phyloP scores from a whole-genome alignment of 208 protist species.

The Crithidia acanthocephali region DNA sequence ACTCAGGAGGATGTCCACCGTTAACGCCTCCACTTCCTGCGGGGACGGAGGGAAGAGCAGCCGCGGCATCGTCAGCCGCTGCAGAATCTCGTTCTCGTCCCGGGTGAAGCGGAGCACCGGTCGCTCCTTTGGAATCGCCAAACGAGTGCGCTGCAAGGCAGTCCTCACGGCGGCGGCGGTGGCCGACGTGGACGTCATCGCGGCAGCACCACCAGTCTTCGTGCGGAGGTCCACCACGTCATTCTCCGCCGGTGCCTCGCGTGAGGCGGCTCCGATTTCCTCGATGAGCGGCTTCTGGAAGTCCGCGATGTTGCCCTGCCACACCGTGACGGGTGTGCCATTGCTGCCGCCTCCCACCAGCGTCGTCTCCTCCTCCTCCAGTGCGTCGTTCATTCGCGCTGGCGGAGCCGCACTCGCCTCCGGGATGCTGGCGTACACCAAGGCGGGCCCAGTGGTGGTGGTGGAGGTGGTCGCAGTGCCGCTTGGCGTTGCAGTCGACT shows the following conservation, averaged over 20 bases:
- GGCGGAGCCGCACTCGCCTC: background rate
- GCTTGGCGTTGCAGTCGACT: no score
- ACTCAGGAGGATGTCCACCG: constrained; percentile 82
- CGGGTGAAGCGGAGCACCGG: constrained; percentile 50
- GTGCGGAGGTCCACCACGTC: constrained; percentile 7
- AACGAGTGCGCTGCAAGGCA: constrained; percentile 25
- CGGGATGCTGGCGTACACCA: constrained; percentile 25
- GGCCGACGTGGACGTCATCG: background rate
- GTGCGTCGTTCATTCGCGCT: constrained; percentile 21
- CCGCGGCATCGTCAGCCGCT: constrained; percentile 44
- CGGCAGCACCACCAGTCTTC: background rate
- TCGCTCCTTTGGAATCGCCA: constrained; percentile 57
- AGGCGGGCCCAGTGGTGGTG: no score
- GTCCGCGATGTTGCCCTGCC: constrained; percentile 79
- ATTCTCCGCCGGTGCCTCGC: background rate
- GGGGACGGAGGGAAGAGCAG: constrained; percentile 65
- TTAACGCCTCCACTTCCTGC: constrained; percentile 59
- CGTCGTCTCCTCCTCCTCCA: constrained; percentile 64
- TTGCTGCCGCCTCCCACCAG: constrained; percentile 22
- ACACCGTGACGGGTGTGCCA: constrained; percentile 53
- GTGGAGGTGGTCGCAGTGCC: no score
- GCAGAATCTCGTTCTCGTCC: constrained; percentile 63
- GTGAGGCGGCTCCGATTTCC: constrained; percentile 31
- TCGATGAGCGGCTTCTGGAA: constrained; percentile 74
- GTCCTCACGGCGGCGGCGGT: background rate